Percentiles rank a stretch among this genome's conserved stretches.
Conservation (phyloP, 2,329 filamentous ascomycete species). For the Sarocladium brachiariae region DNA sequence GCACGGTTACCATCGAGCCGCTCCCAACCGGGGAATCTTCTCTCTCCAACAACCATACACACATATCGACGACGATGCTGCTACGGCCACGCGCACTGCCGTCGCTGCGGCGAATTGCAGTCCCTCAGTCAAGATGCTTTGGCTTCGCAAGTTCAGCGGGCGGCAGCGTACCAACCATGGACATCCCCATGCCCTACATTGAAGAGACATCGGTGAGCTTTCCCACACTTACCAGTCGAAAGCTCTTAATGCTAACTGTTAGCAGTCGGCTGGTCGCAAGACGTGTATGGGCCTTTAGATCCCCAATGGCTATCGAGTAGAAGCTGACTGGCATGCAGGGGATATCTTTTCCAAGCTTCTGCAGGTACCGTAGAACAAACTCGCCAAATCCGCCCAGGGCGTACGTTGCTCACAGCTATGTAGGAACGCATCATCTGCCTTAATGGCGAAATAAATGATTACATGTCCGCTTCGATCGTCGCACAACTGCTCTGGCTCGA, state of each 20-base stretch:
- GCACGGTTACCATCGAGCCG: background rate
- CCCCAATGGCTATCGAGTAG: background rate
- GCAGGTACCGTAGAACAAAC: conserved; percentile 50
- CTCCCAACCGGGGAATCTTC: background rate
- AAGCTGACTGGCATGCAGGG: conserved; percentile 39
- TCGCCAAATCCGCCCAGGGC: background rate
- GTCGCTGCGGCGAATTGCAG: conserved; percentile 28
- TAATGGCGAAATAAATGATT: conserved; percentile 86
- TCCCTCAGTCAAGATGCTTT: conserved; percentile 33
- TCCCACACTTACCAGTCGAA: background rate
- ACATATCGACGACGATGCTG: conserved; percentile 19
- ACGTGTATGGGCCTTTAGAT: conserved; percentile 50
- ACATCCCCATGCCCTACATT: conserved; percentile 55
- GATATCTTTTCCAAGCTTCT: conserved; percentile 78
- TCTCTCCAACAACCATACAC: conserved; percentile 1
- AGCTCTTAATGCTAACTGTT: conserved; percentile 19
- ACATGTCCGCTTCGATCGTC: conserved; percentile 85
- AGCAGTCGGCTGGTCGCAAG: conserved; percentile 66
- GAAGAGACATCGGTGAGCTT: conserved; percentile 34
- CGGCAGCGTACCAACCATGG: conserved; percentile 20
- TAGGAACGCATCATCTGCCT: conserved; percentile 91
- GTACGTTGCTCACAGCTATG: no score
- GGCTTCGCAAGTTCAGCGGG: conserved; percentile 30
- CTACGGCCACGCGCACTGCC: conserved; percentile 23
- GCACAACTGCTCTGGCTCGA: conserved; percentile 97